Evolutionary conservation across 495 filamentous ascomycete species (phyloP).

Genomic region (Neurospora terricola): DNA sequence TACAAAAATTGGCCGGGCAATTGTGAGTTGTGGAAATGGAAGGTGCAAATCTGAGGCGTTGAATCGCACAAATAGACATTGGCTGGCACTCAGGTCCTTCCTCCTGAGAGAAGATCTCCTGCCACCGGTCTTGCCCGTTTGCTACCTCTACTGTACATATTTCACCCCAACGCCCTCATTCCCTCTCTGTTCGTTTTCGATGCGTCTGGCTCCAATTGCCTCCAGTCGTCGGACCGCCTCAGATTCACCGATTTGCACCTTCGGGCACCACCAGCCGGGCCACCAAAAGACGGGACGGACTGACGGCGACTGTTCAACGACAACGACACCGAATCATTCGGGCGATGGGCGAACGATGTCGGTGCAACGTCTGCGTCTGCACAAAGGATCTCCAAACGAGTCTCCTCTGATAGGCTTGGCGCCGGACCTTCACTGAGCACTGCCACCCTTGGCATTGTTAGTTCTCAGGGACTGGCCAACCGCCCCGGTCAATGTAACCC

Average conservation of each 20-base stretch:
- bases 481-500: not conserved
- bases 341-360: not conserved
- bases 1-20: not conserved
- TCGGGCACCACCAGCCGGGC: not conserved
- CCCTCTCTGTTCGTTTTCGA: not conserved
- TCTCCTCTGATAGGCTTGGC: not conserved
- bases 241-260: not conserved
- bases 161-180: not conserved
- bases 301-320: not conserved
- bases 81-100: not conserved
- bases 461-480: not conserved
- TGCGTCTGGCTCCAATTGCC: not conserved
- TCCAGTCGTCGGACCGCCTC: not conserved
- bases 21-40: not conserved
- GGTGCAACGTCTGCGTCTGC: not conserved
- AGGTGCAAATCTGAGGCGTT: not conserved
- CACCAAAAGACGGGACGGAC: not conserved
- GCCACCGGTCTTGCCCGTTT: not conserved
- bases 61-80: not conserved
- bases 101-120: not conserved
- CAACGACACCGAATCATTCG: not conserved
- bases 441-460: not conserved
- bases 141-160: not conserved
- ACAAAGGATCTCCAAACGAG: not conserved
- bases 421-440: not conserved